phyloP scores from a whole-genome alignment of 2,329 filamentous ascomycete species.

The Akanthomyces muscarius region DNA sequence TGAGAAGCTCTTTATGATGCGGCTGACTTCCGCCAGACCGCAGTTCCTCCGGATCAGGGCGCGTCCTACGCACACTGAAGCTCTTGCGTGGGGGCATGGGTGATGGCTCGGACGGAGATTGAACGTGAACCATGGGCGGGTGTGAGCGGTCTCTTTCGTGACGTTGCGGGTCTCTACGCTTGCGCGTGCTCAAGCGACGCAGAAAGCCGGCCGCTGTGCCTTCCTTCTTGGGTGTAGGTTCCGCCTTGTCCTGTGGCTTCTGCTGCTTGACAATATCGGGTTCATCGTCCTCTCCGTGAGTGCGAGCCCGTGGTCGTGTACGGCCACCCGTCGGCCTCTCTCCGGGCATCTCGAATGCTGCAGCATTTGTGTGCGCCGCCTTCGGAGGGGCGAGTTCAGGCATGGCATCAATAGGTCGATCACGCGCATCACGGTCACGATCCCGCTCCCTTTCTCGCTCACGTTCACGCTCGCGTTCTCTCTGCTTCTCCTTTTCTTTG shows the following conservation, averaged over 20 bases:
- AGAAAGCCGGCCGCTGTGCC: conserved; percentile 80
- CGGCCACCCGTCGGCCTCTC: conserved; percentile 82
- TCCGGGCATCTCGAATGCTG: conserved; percentile 81
- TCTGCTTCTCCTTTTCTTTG: conserved; percentile 30
- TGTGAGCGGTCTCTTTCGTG: conserved; percentile 62
- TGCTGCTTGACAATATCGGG: conserved; percentile 49
- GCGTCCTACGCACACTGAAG: conserved; percentile 70
- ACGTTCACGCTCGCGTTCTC: conserved; percentile 26
- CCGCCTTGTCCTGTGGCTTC: conserved; percentile 50
- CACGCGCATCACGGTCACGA: conserved; percentile 2
- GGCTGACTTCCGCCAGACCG: conserved; percentile 61
- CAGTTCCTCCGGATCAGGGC: conserved; percentile 51
- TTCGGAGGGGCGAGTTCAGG: conserved; percentile 77
- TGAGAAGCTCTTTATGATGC: conserved; percentile 74
- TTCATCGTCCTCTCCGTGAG: conserved; percentile 90
- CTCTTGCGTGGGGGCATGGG: conserved; percentile 71
- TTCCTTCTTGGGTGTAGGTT: conserved; percentile 71
- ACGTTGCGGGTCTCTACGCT: conserved; percentile 63
- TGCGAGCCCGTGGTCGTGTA: conserved; percentile 79
- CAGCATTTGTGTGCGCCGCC: conserved; percentile 82
- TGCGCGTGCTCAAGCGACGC: conserved; percentile 84
- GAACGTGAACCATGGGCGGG: conserved; percentile 72
- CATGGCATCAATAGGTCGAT: conserved; percentile 39
- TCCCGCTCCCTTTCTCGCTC: conserved; percentile 7
- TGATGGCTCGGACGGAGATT: conserved; percentile 63